A percentile compares a stretch with the other conserved stretches of the same genome.
Conservation (phyloP, 495 filamentous ascomycete species). For the Zalerion maritima region DNA sequence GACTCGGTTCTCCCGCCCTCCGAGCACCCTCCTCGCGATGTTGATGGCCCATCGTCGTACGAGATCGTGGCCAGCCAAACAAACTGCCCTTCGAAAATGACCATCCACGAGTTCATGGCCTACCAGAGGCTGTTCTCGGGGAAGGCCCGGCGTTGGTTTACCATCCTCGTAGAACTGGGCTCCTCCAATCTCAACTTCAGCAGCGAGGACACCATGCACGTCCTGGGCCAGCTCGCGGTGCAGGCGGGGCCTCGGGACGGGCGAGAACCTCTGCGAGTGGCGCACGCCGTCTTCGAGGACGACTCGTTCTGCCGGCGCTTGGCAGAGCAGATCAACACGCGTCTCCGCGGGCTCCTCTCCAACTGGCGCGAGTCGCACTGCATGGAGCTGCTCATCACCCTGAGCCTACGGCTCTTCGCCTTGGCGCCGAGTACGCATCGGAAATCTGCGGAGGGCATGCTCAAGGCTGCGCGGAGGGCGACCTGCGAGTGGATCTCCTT, state of each 20-base stretch:
- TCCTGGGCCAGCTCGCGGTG: conserved; percentile 28
- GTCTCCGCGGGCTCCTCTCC: conserved; percentile 21
- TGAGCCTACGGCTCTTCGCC: conserved; percentile 18
- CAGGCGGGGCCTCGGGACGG: conserved; percentile 29
- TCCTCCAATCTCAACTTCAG: conserved; percentile 40
- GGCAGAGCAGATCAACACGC: conserved; percentile 22
- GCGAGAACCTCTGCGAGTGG: conserved; percentile 18
- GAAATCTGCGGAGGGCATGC: conserved; percentile 10
- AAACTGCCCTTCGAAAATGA: conserved; percentile 29
- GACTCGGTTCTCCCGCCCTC: conserved; percentile 8
- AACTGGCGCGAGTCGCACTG: conserved; percentile 39
- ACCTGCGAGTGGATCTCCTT: conserved; percentile 27
- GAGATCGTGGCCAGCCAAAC: conserved; percentile 39
- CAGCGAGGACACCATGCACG: conserved; percentile 24
- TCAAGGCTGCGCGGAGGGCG: conserved; percentile 9
- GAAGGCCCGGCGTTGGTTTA: conserved; percentile 28
- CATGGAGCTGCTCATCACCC: conserved; percentile 34
- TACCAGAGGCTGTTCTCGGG: conserved; percentile 35
- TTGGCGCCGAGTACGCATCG: conserved; percentile 9
- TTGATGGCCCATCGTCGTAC: conserved; percentile 36
- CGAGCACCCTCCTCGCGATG: conserved; percentile 6
- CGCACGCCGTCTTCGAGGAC: conserved; percentile 33
- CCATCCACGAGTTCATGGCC: conserved; percentile 33
- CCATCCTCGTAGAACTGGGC: conserved; percentile 34
- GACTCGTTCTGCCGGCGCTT: conserved; percentile 27